Conservation (phyloP, 805 yeast genomes). For the Lachancea thermotolerans region DNA sequence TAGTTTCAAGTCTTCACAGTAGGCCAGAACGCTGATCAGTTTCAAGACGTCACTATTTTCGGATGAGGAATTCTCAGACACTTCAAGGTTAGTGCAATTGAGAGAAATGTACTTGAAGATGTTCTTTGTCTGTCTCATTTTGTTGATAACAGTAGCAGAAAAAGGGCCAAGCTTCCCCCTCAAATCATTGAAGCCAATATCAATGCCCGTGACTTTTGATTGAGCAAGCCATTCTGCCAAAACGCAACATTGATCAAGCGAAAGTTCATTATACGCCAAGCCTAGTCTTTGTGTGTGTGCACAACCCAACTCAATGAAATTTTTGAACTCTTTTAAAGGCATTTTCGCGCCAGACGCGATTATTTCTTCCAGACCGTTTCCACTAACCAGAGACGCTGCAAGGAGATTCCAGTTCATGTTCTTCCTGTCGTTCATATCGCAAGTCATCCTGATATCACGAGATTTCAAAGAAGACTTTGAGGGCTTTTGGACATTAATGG, state of each 20-base stretch:
- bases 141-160: slow-evolving; percentile 20
- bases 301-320: slow-evolving; percentile 57
- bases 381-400: slow-evolving; percentile 63
- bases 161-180: slow-evolving; percentile 31
- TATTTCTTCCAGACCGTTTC: slow-evolving; percentile 77
- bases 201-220: slow-evolving; percentile 56
- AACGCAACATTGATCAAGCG: slow-evolving; percentile 47
- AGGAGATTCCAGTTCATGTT: slow-evolving; percentile 81
- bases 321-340: slow-evolving; percentile 44
- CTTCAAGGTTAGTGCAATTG: slow-evolving; percentile 56
- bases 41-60: slow-evolving; percentile 27
- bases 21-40: slow-evolving; percentile 44
- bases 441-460: slow-evolving; percentile 33
- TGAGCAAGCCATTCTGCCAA: slow-evolving; percentile 53
- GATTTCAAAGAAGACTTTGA: slow-evolving; percentile 29
- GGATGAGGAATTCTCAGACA: slow-evolving; percentile 37
- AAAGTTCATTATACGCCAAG: slow-evolving; percentile 68
- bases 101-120: slow-evolving; percentile 48
- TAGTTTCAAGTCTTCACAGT: slow-evolving; percentile 54
- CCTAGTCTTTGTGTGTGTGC: slow-evolving; percentile 60
- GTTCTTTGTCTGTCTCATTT: slow-evolving; percentile 20
- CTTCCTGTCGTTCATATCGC: slow-evolving; percentile 40
- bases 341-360: slow-evolving; percentile 77
- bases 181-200: slow-evolving; percentile 76
- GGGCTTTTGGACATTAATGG: slow-evolving; percentile 34